Percentiles rank a stretch among this genome's conserved stretches.
phyloP scores from a whole-genome alignment of 352 stramenopile genomes.

The Globisporangium yorkense region DNA sequence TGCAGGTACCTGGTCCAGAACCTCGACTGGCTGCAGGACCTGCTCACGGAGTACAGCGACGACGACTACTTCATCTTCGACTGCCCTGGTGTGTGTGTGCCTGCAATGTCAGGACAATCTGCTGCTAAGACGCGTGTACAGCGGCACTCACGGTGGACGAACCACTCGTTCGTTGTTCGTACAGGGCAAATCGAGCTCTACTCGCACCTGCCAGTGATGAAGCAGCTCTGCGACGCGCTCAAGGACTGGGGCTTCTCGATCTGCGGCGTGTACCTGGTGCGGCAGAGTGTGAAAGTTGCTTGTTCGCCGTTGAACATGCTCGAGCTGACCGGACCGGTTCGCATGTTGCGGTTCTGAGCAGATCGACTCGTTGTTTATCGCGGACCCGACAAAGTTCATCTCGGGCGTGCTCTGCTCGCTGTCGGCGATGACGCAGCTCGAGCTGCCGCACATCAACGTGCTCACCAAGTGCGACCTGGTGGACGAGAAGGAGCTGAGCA shows the following conservation, averaged over 20 bases:
- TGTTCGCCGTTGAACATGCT: neutral
- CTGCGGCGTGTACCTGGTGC: slow-evolving; percentile 86
- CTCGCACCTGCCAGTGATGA: slow-evolving; percentile 89
- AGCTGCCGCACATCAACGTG: slow-evolving; percentile 94
- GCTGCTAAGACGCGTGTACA: neutral
- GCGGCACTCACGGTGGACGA: neutral
- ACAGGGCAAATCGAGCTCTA: slow-evolving; percentile 90
- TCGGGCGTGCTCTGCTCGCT: slow-evolving; percentile 95
- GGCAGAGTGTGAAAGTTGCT: neutral
- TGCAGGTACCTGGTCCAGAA: slow-evolving; percentile 89
- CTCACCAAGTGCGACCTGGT: slow-evolving; percentile 91
- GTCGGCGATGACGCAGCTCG: slow-evolving; percentile 98
- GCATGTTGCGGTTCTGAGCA: slow-evolving; percentile 16
- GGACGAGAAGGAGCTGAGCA: slow-evolving; percentile 84
- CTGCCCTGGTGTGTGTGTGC: slow-evolving; percentile 86
- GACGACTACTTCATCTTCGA: slow-evolving; percentile 99
- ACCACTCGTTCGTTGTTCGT: neutral
- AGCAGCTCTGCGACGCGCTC: slow-evolving; percentile 78
- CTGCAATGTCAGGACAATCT: too few relatives aligned
- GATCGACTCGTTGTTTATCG: slow-evolving; percentile 93
- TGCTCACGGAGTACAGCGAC: slow-evolving; percentile 87
- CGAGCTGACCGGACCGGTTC: neutral
- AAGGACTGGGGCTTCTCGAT: slow-evolving; percentile 86
- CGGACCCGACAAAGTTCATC: slow-evolving; percentile 97
- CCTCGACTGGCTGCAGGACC: slow-evolving; percentile 93